Evolutionary conservation across 257 asterid genomes (phyloP).

Genomic region (Forsythia viridissima): DNA sequence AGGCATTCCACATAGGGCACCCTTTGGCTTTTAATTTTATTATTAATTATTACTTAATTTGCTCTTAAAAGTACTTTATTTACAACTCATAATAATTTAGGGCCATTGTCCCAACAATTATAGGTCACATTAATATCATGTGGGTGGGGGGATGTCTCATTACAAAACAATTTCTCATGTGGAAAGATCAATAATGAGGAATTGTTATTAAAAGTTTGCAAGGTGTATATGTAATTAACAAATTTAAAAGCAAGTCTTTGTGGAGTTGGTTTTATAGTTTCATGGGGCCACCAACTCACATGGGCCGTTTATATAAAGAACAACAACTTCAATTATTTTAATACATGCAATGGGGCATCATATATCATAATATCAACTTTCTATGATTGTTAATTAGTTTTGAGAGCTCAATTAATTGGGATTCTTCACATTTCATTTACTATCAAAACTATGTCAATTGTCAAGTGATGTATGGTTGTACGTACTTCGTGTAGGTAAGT

Average conservation of each 20-base stretch:
- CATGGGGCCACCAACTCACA: conserved; percentile 58
- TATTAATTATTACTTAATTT: neutral
- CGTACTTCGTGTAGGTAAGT: neutral
- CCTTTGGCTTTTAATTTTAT: conserved; percentile 47
- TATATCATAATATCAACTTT: conserved; percentile 19
- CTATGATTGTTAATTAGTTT: conserved; percentile 22
- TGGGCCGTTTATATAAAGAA: conserved; percentile 65
- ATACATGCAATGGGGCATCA: conserved; percentile 21
- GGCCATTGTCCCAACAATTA: conserved; percentile 34
- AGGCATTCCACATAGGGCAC: conserved; percentile 88
- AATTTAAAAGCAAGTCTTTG: conserved; percentile 46
- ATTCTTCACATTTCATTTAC: no score
- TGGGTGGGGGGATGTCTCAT: conserved; percentile 11
- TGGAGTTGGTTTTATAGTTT: conserved; percentile 47
- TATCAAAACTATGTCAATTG: no score
- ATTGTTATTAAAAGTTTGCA: conserved; percentile 36
- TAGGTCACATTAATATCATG: conserved; percentile 1
- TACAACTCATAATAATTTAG: conserved; percentile 43
- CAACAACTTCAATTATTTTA: conserved; percentile 39
- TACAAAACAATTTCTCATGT: conserved; percentile 23
- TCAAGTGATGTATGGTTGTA: neutral
- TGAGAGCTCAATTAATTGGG: neutral
- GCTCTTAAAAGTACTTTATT: conserved; percentile 22
- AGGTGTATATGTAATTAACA: conserved; percentile 55
- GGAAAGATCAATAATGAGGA: conserved; percentile 48